A percentile compares a stretch with the other conserved stretches of the same genome.
These are phyloP conservation scores for Chalaropsis thielavioides DNA, from an alignment of 2,329 filamentous ascomycete genomes.

Conservation along the genomic window DNA sequence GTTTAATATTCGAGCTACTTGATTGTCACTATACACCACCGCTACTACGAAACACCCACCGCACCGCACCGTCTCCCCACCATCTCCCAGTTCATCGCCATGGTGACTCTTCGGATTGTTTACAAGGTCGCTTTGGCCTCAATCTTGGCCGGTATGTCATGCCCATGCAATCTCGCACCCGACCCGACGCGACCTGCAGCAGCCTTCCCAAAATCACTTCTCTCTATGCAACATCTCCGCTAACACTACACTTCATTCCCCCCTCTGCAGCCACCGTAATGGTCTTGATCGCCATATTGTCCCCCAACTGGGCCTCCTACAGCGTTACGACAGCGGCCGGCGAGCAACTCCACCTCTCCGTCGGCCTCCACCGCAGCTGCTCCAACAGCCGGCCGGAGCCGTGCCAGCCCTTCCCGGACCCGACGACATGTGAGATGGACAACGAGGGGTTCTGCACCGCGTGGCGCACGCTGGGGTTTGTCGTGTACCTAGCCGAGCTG, in stretches of 20 bases:
- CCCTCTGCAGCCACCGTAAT: slow-evolving; percentile 46
- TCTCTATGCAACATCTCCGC: neutral
- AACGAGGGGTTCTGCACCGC: slow-evolving; percentile 58
- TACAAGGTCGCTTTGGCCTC: slow-evolving; percentile 8
- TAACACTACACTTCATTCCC: neutral
- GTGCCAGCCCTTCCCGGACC: slow-evolving; percentile 46
- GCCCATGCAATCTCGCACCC: neutral
- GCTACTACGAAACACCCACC: too few relatives aligned
- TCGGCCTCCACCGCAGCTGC: slow-evolving; percentile 73
- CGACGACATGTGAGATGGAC: slow-evolving; percentile 50
- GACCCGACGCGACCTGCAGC: neutral
- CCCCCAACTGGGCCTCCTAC: slow-evolving; percentile 59
- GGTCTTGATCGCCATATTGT: slow-evolving; percentile 53
- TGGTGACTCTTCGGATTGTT: slow-evolving; percentile 5
- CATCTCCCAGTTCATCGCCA: neutral
- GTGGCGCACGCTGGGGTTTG: slow-evolving; percentile 78
- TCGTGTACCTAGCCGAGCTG: slow-evolving; percentile 75
- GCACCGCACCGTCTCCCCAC: neutral
- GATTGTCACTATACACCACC: too few relatives aligned
- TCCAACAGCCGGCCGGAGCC: slow-evolving; percentile 41
- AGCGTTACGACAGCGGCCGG: slow-evolving; percentile 36
- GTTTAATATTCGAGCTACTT: too few relatives aligned
- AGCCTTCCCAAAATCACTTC: neutral
- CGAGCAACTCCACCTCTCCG: slow-evolving; percentile 39
- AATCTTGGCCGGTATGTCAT: slow-evolving; percentile 9